phyloP scores from a whole-genome alignment of 176 grass and related monocot genomes.

The Coix lacrymajobi region DNA sequence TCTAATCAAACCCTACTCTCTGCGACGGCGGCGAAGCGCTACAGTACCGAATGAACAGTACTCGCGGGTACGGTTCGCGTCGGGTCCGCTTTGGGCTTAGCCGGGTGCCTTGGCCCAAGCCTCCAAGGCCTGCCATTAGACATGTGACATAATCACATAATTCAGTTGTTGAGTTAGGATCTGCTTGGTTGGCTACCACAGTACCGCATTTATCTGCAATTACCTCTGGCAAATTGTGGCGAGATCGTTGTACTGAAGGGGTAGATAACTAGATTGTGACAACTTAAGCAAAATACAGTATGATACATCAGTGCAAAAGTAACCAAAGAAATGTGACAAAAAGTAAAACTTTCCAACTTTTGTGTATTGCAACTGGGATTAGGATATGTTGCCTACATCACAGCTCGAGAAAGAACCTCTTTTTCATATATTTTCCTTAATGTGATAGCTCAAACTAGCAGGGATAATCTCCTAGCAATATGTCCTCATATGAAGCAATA shows the following conservation, averaged over 20 bases:
- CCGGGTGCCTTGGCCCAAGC: no score
- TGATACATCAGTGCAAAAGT: not conserved
- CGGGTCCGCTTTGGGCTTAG: no score
- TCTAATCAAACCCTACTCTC: no score
- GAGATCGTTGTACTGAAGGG: not conserved
- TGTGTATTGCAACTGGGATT: not conserved
- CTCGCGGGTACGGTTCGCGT: no score
- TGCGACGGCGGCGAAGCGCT: no score
- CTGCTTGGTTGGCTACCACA: not conserved
- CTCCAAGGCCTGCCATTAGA: no score
- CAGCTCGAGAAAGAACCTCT: not conserved
- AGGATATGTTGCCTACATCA: no score
- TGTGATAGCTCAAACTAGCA: not conserved
- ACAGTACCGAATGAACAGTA: no score
- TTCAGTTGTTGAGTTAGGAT: not conserved
- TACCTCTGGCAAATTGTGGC: not conserved
- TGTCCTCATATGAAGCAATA: not conserved
- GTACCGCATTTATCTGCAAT: not conserved
- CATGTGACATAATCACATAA: not conserved
- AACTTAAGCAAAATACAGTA: not conserved
- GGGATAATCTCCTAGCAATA: not conserved
- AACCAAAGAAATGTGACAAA: not conserved
- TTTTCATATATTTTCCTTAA: not conserved
- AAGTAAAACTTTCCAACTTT: not conserved
- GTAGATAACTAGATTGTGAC: not conserved